A percentile compares a stretch with the other conserved stretches of the same genome.
These are phyloP conservation scores for Omphalotus guepiniiformis DNA, from an alignment of 768 basidiomycete species.

Conservation along the genomic window DNA sequence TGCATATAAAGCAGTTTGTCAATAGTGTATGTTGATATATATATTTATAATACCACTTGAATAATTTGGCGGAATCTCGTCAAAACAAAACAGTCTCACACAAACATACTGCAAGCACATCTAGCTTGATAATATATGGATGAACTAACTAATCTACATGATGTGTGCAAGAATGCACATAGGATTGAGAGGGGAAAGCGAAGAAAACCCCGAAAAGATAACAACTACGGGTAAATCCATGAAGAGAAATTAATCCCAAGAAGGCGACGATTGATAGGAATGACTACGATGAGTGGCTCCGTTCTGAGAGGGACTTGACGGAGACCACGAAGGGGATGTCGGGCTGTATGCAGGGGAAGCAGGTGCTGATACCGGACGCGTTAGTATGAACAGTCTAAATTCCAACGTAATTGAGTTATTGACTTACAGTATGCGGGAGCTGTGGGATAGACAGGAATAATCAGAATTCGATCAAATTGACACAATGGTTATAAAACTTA, in stretches of 20 bases:
- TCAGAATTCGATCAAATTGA: slow-evolving; percentile 8
- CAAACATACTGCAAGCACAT: no score
- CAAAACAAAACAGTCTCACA: no score
- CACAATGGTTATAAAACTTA: slow-evolving; percentile 35
- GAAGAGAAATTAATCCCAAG: slow-evolving; percentile 40
- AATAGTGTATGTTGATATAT: no score
- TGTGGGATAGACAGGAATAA: slow-evolving; percentile 19
- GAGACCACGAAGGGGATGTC: slow-evolving; percentile 81
- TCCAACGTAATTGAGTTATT: not conserved
- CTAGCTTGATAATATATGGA: no score
- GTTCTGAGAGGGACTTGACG: slow-evolving; percentile 71
- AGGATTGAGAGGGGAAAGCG: no score
- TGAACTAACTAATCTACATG: no score
- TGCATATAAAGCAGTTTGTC: no score
- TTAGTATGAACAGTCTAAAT: slow-evolving; percentile 8
- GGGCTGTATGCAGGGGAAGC: slow-evolving; percentile 86
- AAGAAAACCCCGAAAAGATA: no score
- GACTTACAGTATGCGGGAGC: slow-evolving; percentile 78
- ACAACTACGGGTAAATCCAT: no score
- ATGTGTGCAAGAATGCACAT: no score
- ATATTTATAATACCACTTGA: no score
- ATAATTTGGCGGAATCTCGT: no score
- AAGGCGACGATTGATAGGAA: slow-evolving; percentile 46
- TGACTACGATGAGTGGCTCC: slow-evolving; percentile 34
- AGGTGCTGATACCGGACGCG: slow-evolving; percentile 47